Evolutionary conservation across 108 stramenopile species (phyloP).

Genomic region (Pinguiococcus pyrenoidosus): DNA sequence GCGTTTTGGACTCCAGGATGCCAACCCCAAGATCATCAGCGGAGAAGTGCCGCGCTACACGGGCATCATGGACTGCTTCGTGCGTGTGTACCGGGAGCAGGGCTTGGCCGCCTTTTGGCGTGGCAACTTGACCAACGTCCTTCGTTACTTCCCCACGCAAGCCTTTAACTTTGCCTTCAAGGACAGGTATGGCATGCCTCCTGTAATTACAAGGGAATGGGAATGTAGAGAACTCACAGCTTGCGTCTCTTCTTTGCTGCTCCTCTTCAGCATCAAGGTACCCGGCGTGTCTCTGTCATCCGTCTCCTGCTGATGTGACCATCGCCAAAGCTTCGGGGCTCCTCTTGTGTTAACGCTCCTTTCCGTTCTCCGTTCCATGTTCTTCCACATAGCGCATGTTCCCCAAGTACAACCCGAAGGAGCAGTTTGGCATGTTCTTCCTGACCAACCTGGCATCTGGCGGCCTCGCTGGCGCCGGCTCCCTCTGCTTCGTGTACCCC

Average conservation of each 20-base stretch:
- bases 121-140: slow-evolving; percentile 94
- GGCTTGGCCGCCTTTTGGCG: slow-evolving; percentile 63
- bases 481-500: slow-evolving; percentile 91
- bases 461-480: slow-evolving; percentile 90
- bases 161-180: slow-evolving; percentile 99
- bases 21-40: slow-evolving; percentile 87
- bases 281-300: no score
- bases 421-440: slow-evolving; percentile 86
- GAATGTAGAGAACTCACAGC: no score
- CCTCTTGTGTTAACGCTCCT: no score
- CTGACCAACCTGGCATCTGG: slow-evolving; percentile 91
- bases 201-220: no score
- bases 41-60: slow-evolving; percentile 90
- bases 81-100: slow-evolving; percentile 81
- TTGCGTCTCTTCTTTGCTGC: no score
- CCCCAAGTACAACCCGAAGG: slow-evolving; percentile 91
- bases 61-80: slow-evolving; percentile 86
- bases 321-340: no score
- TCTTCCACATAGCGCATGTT: slow-evolving; percentile 86
- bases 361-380: no score
- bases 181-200: slow-evolving; percentile 39
- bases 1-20: slow-evolving; percentile 28
- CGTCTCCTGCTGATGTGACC: no score
- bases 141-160: slow-evolving; percentile 97
- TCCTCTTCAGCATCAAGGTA: no score